Percentiles rank a stretch among this genome's conserved stretches.
phyloP scores from a whole-genome alignment of 371 early-diverging fungal genomes.

The Mucor velutinosus region DNA sequence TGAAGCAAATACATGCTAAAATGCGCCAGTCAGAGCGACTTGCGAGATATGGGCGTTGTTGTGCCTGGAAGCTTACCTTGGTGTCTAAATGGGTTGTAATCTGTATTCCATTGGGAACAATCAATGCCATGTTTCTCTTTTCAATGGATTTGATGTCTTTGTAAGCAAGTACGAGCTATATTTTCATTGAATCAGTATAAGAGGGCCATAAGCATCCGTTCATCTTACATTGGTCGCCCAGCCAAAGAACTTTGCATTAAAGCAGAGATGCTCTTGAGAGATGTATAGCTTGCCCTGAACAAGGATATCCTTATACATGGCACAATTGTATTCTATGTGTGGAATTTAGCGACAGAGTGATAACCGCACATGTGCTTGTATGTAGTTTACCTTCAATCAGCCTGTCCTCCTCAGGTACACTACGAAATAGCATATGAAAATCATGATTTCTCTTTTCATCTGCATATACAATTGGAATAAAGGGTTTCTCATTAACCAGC shows the following conservation, averaged over 20 bases:
- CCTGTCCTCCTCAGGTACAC: background rate
- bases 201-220: too few species aligned
- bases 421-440: background rate
- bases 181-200: too few species aligned
- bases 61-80: background rate
- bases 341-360: background rate
- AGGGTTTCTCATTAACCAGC: background rate
- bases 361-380: too few species aligned
- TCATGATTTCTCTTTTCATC: background rate
- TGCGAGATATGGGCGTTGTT: too few species aligned
- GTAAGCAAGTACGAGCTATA: too few species aligned
- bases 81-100: background rate
- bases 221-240: too few species aligned
- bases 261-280: background rate
- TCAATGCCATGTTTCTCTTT: too few species aligned
- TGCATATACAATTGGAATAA: background rate
- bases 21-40: background rate
- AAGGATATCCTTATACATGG: background rate
- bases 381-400: background rate
- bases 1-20: background rate
- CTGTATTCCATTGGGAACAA: too few species aligned
- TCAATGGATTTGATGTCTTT: too few species aligned
- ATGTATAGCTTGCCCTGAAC: background rate
- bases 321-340: background rate
- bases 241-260: background rate